Conservation (phyloP, 345 rosid species). For the Passiflora organensis region DNA sequence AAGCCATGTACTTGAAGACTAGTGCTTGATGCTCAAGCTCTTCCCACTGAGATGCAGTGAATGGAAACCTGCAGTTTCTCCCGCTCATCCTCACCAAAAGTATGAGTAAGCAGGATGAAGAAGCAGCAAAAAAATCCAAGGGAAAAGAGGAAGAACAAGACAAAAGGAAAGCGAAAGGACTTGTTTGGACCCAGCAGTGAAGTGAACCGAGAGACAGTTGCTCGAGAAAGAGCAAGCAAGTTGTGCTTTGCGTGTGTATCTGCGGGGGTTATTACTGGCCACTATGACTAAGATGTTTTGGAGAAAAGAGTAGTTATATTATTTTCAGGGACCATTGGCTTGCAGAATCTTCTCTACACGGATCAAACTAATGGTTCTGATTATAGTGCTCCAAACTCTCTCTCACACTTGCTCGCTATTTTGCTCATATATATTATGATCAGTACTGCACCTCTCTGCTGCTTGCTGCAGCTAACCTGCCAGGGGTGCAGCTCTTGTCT, state of each 20-base stretch:
- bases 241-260: no score
- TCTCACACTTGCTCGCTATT: no score
- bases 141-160: no score
- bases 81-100: slow-evolving; percentile 26
- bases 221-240: no score
- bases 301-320: slow-evolving; percentile 47
- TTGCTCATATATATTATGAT: slow-evolving; percentile 36
- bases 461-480: slow-evolving; percentile 41
- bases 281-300: background rate
- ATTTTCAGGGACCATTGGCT: slow-evolving; percentile 58
- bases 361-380: slow-evolving; percentile 60
- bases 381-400: slow-evolving; percentile 28
- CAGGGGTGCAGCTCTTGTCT: slow-evolving; percentile 62
- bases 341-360: slow-evolving; percentile 63
- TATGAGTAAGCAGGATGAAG: no score
- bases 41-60: slow-evolving; percentile 83
- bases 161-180: no score
- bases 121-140: no score
- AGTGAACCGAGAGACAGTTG: slow-evolving; percentile 10
- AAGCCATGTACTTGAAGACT: slow-evolving; percentile 69
- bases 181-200: background rate
- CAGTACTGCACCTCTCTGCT: slow-evolving; percentile 38
- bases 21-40: slow-evolving; percentile 91
- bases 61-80: slow-evolving; percentile 52
- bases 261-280: background rate